Evolutionary conservation across 768 basidiomycete species (phyloP), one percentile per base, ranked within the genome.

Genomic region (Leccinum broughii): DNA sequence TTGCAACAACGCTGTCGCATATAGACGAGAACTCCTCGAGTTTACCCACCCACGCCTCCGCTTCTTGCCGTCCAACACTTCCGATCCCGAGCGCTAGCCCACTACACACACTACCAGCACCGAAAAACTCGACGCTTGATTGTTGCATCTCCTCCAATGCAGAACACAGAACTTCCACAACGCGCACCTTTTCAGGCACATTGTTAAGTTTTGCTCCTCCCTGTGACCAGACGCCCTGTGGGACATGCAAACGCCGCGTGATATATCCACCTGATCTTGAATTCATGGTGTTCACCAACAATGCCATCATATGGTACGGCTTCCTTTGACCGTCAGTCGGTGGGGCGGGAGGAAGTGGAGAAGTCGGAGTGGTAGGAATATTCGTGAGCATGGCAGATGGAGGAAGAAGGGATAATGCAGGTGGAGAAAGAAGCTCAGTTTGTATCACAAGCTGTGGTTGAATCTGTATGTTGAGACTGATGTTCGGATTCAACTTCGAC

Each of bases 301-400:
- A 82, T 61, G 80, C 78, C 93, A 96, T 95, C 83, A 96, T 83
- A 71, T 94, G 89, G 70, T 95, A 96, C 10, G 94, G 94, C 67
- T 93, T 89, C 48, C 91, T 82, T 53, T 92, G 77, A 24, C 88
- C 80, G 65, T 93, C 90, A 6, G 78, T 76, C 6, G 92, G 93
- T 24, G 90, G 81, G 15, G 80, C 73, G 2, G 89, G 85, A 6
- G 92, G 93, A 39, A 92, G 80, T 3, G 92, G 90, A 3, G 92
- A 93, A 49, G 81, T 82, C 6, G 92, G 93, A 3, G 89, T 89
- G 13, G 85, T 86, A 35, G 87, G 90, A 11, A 89, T 78, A 65
- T 83, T 86, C 35, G 78, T 77, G 50, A 82, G 74, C 62, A 84
- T 78, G 58, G 80, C 75, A 17, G 81, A 60, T 7, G 75, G 80